Conservation (phyloP, 176 grass and related monocot genomes). For the Raddia guianensis region DNA sequence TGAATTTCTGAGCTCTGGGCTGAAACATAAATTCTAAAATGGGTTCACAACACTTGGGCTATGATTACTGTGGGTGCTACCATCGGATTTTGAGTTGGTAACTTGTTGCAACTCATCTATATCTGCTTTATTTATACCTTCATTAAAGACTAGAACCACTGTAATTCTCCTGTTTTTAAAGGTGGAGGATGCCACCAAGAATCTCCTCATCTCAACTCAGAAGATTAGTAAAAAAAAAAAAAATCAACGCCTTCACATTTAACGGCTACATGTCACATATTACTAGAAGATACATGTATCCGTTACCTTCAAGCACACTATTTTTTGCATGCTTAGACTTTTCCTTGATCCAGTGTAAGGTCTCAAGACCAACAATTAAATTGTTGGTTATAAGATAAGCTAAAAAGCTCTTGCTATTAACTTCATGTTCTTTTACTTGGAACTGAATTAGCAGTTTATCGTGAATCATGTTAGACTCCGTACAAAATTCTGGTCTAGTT, state of each 20-base stretch:
- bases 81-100: background rate
- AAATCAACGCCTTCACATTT: background rate
- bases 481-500: background rate
- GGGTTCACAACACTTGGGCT: background rate
- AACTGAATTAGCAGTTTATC: constrained; percentile 3
- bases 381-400: background rate
- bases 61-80: background rate
- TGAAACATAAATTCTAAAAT: constrained; percentile 12
- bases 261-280: background rate
- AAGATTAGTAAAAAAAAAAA: constrained; percentile 33
- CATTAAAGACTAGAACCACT: background rate
- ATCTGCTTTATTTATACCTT: background rate
- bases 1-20: background rate
- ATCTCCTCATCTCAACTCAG: constrained; percentile 52
- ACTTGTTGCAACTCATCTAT: background rate
- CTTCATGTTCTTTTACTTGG: background rate
- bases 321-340: constrained; percentile 39
- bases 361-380: background rate
- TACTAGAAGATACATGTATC: background rate
- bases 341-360: background rate
- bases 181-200: constrained; percentile 32
- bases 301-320: constrained; percentile 55
- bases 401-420: background rate
- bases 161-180: constrained; percentile 13
- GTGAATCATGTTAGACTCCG: background rate